Conservation (phyloP, 345 rosid species). For the Lenwebbia sp. region DNA sequence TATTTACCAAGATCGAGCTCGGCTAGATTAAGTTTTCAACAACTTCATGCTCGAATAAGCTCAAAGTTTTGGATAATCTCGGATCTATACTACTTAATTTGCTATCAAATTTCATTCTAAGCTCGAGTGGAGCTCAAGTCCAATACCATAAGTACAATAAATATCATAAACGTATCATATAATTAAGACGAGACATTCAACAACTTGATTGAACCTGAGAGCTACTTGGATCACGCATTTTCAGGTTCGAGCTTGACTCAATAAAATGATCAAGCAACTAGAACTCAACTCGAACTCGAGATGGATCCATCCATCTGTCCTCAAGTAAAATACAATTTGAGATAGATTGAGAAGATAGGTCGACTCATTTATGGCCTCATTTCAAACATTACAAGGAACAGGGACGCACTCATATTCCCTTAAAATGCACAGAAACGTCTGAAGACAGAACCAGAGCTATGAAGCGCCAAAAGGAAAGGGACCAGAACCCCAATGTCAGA, state of each 20-base stretch:
- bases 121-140: not conserved
- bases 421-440: not conserved
- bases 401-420: not conserved
- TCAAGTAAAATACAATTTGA: not conserved
- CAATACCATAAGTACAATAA: not conserved
- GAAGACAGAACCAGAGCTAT: not conserved
- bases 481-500: not conserved
- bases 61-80: not conserved
- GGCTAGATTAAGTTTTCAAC: not conserved
- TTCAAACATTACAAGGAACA: not conserved
- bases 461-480: not conserved
- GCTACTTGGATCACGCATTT: not conserved
- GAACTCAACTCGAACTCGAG: not conserved
- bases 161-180: not conserved
- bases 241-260: not conserved
- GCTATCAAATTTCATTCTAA: not conserved
- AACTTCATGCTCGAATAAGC: not conserved
- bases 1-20: not conserved
- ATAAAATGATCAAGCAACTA: not conserved
- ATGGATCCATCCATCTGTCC: not conserved
- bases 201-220: not conserved
- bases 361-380: not conserved
- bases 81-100: not conserved
- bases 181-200: not conserved
- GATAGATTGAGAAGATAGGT: not conserved